Percentiles rank a stretch among this genome's conserved stretches.
Evolutionary conservation across 805 yeast species (phyloP).

Genomic region (Isabelozyma gotoi): DNA sequence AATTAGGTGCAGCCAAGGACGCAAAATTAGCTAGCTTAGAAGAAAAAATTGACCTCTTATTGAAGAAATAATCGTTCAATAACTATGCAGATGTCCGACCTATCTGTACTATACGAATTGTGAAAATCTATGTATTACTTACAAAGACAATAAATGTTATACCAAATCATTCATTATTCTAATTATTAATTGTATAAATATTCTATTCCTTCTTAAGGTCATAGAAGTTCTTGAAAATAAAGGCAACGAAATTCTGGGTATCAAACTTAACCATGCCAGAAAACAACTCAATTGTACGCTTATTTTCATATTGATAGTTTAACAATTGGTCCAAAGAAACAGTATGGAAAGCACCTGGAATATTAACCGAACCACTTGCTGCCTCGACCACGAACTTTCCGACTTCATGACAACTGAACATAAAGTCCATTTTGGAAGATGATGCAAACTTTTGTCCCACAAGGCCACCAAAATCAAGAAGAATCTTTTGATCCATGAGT

Average conservation of each 20-base stretch:
- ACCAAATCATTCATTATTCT: not conserved
- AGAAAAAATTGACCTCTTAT: conserved; percentile 55
- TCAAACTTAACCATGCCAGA: conserved; percentile 69
- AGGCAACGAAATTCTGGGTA: conserved; percentile 63
- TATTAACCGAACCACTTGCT: conserved; percentile 67
- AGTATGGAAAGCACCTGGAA: conserved; percentile 55
- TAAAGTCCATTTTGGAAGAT: conserved; percentile 67
- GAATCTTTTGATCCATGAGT: conserved; percentile 68
- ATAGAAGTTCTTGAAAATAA: conserved; percentile 76
- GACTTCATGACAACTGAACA: conserved; percentile 71
- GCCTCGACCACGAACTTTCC: conserved; percentile 77
- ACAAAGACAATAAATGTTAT: not conserved
- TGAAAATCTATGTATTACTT: not conserved
- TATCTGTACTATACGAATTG: not conserved
- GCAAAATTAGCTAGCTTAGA: conserved; percentile 58
- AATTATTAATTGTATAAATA: not conserved
- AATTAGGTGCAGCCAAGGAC: conserved; percentile 64
- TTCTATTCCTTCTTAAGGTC: conserved; percentile 41
- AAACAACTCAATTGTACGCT: conserved; percentile 53
- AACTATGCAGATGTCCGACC: not conserved
- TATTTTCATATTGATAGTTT: conserved; percentile 70
- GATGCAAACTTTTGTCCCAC: conserved; percentile 38
- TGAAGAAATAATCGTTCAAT: conserved; percentile 39
- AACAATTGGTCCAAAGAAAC: conserved; percentile 72
- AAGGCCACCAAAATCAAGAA: conserved; percentile 59